These are phyloP conservation scores for Serendipita sp. DNA, from an alignment of 768 basidiomycete genomes.

Conservation along the genomic window DNA sequence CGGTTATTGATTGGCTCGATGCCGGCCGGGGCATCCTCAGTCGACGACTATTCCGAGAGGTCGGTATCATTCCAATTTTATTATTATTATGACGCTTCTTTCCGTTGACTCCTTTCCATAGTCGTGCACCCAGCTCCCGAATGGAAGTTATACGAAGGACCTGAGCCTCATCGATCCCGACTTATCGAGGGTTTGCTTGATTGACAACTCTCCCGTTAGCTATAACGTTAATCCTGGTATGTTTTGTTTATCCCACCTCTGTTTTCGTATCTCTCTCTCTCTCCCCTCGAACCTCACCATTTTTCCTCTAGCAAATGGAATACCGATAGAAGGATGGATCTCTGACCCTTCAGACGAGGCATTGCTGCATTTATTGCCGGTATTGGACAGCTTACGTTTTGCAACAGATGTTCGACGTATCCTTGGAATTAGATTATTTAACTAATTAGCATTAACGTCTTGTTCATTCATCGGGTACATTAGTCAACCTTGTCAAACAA, in stretches of 20 bases:
- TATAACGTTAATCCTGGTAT: constrained; percentile 86
- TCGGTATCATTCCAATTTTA: constrained; percentile 24
- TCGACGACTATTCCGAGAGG: constrained; percentile 84
- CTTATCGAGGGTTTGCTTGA: constrained; percentile 80
- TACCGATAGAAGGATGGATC: constrained; percentile 99
- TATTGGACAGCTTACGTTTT: constrained; percentile 90
- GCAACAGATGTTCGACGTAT: constrained; percentile 89
- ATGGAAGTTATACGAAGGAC: constrained; percentile 92
- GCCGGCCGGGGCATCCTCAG: constrained; percentile 81
- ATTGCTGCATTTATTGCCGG: constrained; percentile 82
- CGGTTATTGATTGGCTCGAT: constrained; percentile 98
- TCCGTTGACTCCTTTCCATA: constrained; percentile 19
- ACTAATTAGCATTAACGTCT: neutral
- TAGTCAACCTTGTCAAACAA: too few species aligned
- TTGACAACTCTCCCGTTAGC: constrained; percentile 91
- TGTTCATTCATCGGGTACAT: constrained; percentile 17
- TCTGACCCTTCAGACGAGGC: constrained; percentile 95
- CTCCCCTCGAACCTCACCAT: constrained; percentile 7
- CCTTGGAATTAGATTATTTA: constrained; percentile 41
- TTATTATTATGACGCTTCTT: neutral
- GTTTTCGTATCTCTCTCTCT: neutral
- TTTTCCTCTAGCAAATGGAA: constrained; percentile 65
- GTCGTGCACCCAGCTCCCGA: constrained; percentile 85
- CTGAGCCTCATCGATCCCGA: constrained; percentile 75
- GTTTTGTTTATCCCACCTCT: constrained; percentile 14